Evolutionary conservation across 306 rosid genomes (phyloP), one percentile per base, ranked within the genome.

Genomic region (Cyclanthera cordifolia): DNA sequence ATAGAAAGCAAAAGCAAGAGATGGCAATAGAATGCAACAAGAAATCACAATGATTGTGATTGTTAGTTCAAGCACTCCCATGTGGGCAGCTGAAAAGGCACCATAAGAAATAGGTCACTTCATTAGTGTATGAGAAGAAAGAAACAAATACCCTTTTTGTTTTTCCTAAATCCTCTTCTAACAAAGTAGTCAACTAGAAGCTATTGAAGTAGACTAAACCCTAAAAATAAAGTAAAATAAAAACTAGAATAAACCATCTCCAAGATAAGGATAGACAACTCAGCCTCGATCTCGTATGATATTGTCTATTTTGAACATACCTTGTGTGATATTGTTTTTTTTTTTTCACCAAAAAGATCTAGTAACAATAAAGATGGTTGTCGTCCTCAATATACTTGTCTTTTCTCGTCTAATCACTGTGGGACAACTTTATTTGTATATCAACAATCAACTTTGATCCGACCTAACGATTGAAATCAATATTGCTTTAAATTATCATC

Each of bases 51-150:
- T 64, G 53, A 43, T 43, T 12, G 37, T 20, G 34, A 39, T 25
- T 41, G 53, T 43, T 64, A 21, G 53, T 43, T 64, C 20, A 64
- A 21, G 51, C 50, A 37, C n/a, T 2, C 70, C 70, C 70, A 64
- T 64, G 70, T 64, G 70, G 23, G 32, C 52, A 64, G 43, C 20
- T 64, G 70, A 64, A 23, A 43, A 23, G n/a, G 53, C 69, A 63
- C 51, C 48, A 19, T 41, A 45, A 53, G 70, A 65, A 65, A 65
- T 65, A 20, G 69, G 51, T 34, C 51, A 63, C 17, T 20, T 63
- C 11, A 39, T 0, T 11, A 20, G 51, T 41, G 49, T 5, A 34
- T 63, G 51, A 21, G 12, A 63, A 37, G 51, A 63, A 20, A 63
- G 19, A 41, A 41, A 63, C 69, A 59, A 59, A 17, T 4, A 41